Evolutionary conservation across 768 basidiomycete species (phyloP), one percentile per base, ranked within the genome.

Genomic region (Cubamyces lactineus): DNA sequence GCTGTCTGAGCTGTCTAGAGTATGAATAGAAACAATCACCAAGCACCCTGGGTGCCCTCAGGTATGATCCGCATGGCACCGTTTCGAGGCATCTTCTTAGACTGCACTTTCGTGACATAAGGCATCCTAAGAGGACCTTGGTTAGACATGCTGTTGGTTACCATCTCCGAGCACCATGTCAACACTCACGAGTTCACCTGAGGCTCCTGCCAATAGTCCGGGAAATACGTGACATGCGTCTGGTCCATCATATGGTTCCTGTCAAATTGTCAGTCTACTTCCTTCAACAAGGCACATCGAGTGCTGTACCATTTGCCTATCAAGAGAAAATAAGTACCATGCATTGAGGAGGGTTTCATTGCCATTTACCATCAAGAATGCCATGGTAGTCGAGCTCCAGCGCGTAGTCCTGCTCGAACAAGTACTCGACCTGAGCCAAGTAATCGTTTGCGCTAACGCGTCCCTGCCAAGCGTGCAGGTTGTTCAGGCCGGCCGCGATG

Each of bases 181-280:
- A 16, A 0, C 9, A 72, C 80, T 43, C 55, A 83, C 80, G 82
- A 81, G 71, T 89, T 84, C 15, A 80, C 78, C 82, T 84, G 84
- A 4, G 87, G 86, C 67, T 87, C 86, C 63, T 91, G 88, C 85
- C 87, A 88, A 72, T 89, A 88, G 63, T 79, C 34, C 34, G 34
- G 34, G 34, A 34, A 83, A 62, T 86, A 88, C 56, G 82, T 82
- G 59, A 85, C 68, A 72, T 84, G 86, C n/a, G 86, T 86, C 69
- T 88, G 87, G 68, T 86, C 85, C 84, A 90, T 87, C 82, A 89
- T 88, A 68, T 70, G 69, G 46, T 67, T 62, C 71, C 69, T 69
- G 38, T 34, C 13, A 21, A n/a, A 50, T 8, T 13, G 19, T 53
- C 24, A 57, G 51, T 8, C 11, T 49, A 57, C 5, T 42, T 19